Conservation (phyloP, 768 basidiomycete species). For the Erythrobasidium yunnanense region DNA sequence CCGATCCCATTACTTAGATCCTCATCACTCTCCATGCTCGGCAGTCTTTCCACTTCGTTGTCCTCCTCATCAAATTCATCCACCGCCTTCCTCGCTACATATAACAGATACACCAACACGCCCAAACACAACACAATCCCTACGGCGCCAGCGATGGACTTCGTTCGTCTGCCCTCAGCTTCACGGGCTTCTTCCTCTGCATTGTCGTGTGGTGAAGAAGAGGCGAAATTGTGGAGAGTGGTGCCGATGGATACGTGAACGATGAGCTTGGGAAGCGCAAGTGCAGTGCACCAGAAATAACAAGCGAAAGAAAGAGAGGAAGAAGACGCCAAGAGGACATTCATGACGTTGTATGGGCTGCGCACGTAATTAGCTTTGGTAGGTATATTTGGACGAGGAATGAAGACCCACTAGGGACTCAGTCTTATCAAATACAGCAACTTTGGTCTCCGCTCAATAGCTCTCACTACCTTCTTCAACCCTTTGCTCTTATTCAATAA, state of each 20-base stretch:
- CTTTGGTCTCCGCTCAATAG: constrained; percentile 75
- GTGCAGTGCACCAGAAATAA: constrained; percentile 24
- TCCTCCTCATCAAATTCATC: constrained; percentile 42
- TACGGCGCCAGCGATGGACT: constrained; percentile 16
- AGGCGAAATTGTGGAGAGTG: constrained; percentile 47
- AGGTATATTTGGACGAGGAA: background rate
- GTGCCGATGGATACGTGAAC: constrained; percentile 40
- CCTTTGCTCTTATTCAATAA: constrained; percentile 62
- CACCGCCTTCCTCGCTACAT: constrained; percentile 60
- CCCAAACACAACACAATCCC: constrained; percentile 28
- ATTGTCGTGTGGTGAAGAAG: background rate
- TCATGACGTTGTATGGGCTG: constrained; percentile 68
- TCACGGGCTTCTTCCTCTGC: background rate
- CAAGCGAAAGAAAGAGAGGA: constrained; percentile 56
- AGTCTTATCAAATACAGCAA: constrained; percentile 82
- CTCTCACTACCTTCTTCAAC: constrained; percentile 68
- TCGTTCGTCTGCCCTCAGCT: background rate
- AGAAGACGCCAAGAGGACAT: constrained; percentile 80
- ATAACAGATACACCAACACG: constrained; percentile 67
- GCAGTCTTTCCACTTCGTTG: background rate
- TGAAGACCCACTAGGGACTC: constrained; percentile 69
- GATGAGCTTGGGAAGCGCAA: constrained; percentile 17
- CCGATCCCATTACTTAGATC: background rate
- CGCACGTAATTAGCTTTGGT: constrained; percentile 36
- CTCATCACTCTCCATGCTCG: background rate